A percentile compares a stretch with the other conserved stretches of the same genome.
phyloP scores from a whole-genome alignment of 83 land plant genomes.

The Picea abies region DNA sequence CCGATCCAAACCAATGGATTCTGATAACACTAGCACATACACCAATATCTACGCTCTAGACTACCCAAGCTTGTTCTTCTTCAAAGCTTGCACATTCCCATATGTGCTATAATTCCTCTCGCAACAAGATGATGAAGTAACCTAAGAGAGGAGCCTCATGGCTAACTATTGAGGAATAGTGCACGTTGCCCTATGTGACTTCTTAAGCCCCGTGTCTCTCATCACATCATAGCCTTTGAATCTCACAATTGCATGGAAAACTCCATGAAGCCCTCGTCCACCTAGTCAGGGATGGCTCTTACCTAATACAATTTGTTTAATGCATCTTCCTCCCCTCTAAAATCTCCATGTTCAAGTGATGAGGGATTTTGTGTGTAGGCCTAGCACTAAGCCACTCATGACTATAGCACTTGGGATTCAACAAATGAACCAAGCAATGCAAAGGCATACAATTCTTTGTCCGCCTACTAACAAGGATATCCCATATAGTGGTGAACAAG shows the following conservation, averaged over 20 bases:
- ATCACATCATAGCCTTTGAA: background rate
- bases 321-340: slow-evolving; percentile 1
- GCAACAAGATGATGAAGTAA: background rate
- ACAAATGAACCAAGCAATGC: background rate
- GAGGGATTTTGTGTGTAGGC: background rate
- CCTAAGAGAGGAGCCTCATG: background rate
- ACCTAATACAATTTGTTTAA: background rate
- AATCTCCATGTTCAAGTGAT: background rate
- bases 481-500: background rate
- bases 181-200: background rate
- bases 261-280: background rate
- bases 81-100: background rate
- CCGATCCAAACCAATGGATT: too few species aligned
- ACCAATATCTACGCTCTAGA: background rate
- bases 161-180: background rate
- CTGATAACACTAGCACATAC: background rate
- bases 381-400: background rate
- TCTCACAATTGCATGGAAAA: background rate
- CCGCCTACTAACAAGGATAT: background rate
- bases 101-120: background rate
- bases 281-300: background rate
- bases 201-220: background rate
- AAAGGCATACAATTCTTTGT: background rate
- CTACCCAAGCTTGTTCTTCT: background rate
- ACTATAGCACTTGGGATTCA: background rate